These are phyloP conservation scores for Ophiostoma sp. DNA, from an alignment of 2,329 filamentous ascomycete species.

Conservation along the genomic window DNA sequence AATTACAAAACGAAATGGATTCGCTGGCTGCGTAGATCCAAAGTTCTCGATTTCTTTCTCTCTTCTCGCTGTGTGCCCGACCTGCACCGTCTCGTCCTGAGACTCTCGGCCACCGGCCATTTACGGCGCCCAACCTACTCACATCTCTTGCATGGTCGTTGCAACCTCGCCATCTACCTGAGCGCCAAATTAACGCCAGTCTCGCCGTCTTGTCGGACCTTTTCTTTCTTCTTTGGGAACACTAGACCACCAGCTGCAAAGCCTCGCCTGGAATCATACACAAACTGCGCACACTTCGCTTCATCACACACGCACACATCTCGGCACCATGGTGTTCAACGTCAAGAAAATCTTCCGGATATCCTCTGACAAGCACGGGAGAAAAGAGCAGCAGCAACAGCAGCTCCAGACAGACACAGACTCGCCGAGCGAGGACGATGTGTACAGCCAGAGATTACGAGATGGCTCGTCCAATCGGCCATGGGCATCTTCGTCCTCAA, in stretches of 20 bases:
- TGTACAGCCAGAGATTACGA: background rate
- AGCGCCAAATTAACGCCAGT: background rate
- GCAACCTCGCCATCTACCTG: background rate
- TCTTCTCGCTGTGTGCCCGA: background rate
- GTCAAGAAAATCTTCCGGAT: conserved; percentile 28
- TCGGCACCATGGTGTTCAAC: conserved; percentile 28
- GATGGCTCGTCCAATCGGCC: background rate
- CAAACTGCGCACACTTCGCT: background rate
- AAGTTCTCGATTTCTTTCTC: background rate
- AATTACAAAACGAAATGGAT: background rate
- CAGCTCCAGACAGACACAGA: conserved; percentile 21
- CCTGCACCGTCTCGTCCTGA: background rate
- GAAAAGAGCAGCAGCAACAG: conserved; percentile 1
- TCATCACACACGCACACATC: background rate
- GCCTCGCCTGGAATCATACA: background rate
- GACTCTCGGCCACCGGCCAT: background rate
- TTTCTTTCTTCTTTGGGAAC: background rate
- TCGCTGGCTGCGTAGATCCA: background rate
- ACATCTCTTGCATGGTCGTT: background rate
- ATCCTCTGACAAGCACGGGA: conserved; percentile 22
- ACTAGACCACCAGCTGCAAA: background rate
- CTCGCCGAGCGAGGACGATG: conserved; percentile 24
- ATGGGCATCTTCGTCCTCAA: background rate
- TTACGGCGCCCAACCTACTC: background rate
- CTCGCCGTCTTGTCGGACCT: background rate